phyloP scores from a whole-genome alignment of 352 stramenopile genomes.

The Phytophthora lateralis region DNA sequence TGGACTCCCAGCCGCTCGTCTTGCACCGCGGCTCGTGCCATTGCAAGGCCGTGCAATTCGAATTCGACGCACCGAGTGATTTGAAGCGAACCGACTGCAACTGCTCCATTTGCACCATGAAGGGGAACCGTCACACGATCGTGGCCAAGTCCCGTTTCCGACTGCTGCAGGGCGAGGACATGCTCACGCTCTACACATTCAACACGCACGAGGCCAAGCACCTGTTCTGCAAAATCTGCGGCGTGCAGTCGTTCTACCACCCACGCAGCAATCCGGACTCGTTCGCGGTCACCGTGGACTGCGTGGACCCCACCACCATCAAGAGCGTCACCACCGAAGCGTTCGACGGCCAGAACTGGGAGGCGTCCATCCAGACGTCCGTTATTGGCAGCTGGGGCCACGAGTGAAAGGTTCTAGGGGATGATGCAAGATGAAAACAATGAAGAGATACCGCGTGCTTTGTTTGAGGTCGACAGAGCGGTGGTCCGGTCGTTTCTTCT shows the following conservation, averaged over 20 bases:
- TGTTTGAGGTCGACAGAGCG: background rate
- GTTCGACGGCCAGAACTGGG: slow-evolving; percentile 85
- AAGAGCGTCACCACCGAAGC: slow-evolving; percentile 54
- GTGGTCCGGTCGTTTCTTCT: too few relatives aligned
- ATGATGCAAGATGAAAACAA: background rate
- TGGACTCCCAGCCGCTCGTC: background rate
- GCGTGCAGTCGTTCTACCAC: slow-evolving; percentile 83
- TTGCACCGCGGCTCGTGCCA: slow-evolving; percentile 53
- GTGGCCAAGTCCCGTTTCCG: slow-evolving; percentile 63
- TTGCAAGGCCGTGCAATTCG: slow-evolving; percentile 72
- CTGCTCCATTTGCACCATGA: slow-evolving; percentile 86
- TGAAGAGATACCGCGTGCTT: background rate
- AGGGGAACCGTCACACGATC: slow-evolving; percentile 77
- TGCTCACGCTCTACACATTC: slow-evolving; percentile 83
- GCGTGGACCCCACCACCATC: slow-evolving; percentile 61
- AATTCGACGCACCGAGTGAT: slow-evolving; percentile 61
- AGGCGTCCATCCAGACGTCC: slow-evolving; percentile 27
- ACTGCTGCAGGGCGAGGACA: slow-evolving; percentile 47
- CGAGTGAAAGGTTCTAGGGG: background rate
- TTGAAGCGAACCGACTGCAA: slow-evolving; percentile 80
- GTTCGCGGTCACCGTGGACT: slow-evolving; percentile 75
- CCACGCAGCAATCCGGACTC: slow-evolving; percentile 84
- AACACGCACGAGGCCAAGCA: slow-evolving; percentile 81
- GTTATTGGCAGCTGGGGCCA: slow-evolving; percentile 12
- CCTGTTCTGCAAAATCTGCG: slow-evolving; percentile 80